These are phyloP conservation scores for Quercus wislizeni DNA, from an alignment of 306 rosid species.

Conservation along the genomic window DNA sequence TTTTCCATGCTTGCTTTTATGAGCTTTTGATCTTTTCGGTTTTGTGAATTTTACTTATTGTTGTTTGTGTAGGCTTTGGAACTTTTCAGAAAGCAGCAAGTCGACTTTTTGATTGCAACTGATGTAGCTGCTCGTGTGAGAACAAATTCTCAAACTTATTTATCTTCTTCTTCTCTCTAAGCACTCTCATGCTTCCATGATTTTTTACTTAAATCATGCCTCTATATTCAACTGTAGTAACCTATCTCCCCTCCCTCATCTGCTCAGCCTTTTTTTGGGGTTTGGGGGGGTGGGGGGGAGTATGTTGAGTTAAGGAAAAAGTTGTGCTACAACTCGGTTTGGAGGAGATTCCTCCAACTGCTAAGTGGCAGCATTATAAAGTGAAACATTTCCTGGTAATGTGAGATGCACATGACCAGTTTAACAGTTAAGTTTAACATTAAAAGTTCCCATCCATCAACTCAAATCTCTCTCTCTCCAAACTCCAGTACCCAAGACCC, in stretches of 20 bases:
- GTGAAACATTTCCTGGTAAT: too few species aligned
- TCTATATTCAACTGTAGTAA: neutral
- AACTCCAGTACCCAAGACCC: too few species aligned
- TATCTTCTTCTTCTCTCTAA: neutral
- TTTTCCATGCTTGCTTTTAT: neutral
- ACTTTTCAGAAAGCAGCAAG: constrained; percentile 77
- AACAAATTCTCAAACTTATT: constrained; percentile 25
- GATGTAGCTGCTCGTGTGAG: constrained; percentile 98
- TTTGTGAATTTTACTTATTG: constrained; percentile 3
- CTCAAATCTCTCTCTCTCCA: too few species aligned
- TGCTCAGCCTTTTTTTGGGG: neutral
- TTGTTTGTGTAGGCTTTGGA: constrained; percentile 79
- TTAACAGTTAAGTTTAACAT: too few species aligned
- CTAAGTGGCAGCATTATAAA: too few species aligned
- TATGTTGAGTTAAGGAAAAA: neutral
- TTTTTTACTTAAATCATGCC: neutral
- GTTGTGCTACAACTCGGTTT: too few species aligned
- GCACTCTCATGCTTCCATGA: neutral
- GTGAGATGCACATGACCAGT: too few species aligned
- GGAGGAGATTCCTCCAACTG: too few species aligned
- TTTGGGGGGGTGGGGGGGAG: neutral
- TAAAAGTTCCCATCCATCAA: too few species aligned
- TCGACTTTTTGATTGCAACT: constrained; percentile 87
- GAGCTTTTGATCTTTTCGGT: neutral
- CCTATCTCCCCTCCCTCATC: neutral